Evolutionary conservation across 139 green algal species (phyloP), one percentile per base, ranked within the genome.

Genomic region (Micractinium sp.): DNA sequence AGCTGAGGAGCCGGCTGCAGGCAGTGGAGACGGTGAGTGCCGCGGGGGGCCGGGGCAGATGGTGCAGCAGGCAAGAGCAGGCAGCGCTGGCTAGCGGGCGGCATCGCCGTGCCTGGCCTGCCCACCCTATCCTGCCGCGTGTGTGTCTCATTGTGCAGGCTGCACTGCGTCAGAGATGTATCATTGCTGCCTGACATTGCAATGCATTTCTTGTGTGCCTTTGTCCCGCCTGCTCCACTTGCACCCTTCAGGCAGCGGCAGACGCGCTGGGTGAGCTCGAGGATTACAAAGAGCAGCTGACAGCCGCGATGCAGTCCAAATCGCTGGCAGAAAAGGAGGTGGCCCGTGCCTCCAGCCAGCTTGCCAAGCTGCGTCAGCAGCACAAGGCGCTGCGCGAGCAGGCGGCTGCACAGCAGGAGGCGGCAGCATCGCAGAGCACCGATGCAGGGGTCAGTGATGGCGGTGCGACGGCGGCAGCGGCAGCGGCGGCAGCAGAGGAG

Each of bases 201-300:
- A 41, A 20, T 78, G 73, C 73, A 14, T 36, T 25, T 41, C 4
- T 36, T 39, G 13, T 14, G 76, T 25, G 78, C 78, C 53, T 41
- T 23, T 85, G 29, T 73, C 3, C 25, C 80, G 23, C 18, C 53
- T 35, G 19, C 41, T 14, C 29, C 23, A 33, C 15, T 31, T 23
- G 0, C 33, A 12, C 27, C 33, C 22, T 56, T 61, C 89, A 93
- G 90, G 90, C 90, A 25, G 90, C 90, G 3, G 90, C 90, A 1
- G 90, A 92, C 39, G 90, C 90, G 19, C 67, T 92, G 79, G 90
- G 90, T 20, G 90, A 92, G 74, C 89, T 92, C 20, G 90, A 92
- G 31, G 90, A 92, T 23, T 87, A 67, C 67, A 92, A 87, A 22
- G 90, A 92, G 53, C 89, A 92, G 89, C 71, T 92, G 89, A 20